Evolutionary conservation across 2,329 filamentous ascomycete species (phyloP).

Genomic region (Penicillium paneum): DNA sequence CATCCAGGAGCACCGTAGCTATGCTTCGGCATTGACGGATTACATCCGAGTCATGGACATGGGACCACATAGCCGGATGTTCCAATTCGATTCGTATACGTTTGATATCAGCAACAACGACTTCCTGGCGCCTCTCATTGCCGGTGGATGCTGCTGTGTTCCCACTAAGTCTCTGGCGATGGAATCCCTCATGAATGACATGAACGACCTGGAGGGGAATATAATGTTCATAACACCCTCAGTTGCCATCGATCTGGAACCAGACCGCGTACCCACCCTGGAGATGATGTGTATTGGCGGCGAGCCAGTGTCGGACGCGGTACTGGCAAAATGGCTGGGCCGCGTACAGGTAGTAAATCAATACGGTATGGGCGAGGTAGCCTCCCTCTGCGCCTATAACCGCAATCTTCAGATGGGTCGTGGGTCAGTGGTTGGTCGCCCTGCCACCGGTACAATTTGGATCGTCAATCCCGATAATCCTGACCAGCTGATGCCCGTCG

Average conservation of each 20-base stretch:
- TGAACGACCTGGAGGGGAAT: slow-evolving; percentile 22
- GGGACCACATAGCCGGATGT: slow-evolving; percentile 18
- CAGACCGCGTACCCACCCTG: slow-evolving; percentile 18
- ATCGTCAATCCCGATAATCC: slow-evolving; percentile 24
- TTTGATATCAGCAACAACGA: slow-evolving; percentile 32
- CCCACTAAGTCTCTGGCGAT: slow-evolving; percentile 18
- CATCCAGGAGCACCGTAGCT: slow-evolving; percentile 25
- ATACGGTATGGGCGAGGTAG: slow-evolving; percentile 29
- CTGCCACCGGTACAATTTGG: slow-evolving; percentile 27
- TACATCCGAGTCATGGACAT: slow-evolving; percentile 20
- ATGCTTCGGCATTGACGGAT: slow-evolving; percentile 21
- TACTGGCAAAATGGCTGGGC: slow-evolving; percentile 18
- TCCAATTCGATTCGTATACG: slow-evolving; percentile 29
- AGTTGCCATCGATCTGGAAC: slow-evolving; percentile 21
- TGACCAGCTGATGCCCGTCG: slow-evolving; percentile 23
- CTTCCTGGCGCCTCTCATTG: slow-evolving; percentile 19
- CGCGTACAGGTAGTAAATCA: slow-evolving; percentile 23
- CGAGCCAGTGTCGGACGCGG: slow-evolving; percentile 24
- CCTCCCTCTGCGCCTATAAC: slow-evolving; percentile 25
- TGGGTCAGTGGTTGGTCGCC: slow-evolving; percentile 16
- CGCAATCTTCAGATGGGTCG: slow-evolving; percentile 12
- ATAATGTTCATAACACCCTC: slow-evolving; percentile 27
- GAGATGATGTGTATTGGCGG: slow-evolving; percentile 27
- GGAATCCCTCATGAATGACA: slow-evolving; percentile 12
- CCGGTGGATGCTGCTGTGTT: slow-evolving; percentile 29